These are phyloP conservation scores for Danielia oregonensis DNA, from an alignment of 805 yeast genomes.

Conservation along the genomic window DNA sequence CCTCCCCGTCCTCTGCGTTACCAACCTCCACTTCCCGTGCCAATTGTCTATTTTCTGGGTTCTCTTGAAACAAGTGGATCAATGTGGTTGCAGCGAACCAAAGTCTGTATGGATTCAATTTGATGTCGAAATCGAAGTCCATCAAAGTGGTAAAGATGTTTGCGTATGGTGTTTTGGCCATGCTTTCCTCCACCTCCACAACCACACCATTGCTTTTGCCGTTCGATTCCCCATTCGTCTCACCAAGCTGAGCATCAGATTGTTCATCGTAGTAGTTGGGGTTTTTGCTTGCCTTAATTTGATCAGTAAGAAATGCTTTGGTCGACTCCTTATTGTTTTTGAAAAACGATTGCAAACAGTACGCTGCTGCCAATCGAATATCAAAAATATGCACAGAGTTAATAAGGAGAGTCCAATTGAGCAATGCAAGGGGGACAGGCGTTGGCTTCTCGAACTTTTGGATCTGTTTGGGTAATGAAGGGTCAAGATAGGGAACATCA, in stretches of 20 bases:
- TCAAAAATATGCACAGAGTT: conserved; percentile 86
- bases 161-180: conserved; percentile 34
- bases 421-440: conserved; percentile 70
- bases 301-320: conserved; percentile 60
- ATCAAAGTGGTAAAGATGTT: conserved; percentile 69
- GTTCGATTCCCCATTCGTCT: not conserved
- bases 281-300: conserved; percentile 41
- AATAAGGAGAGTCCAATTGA: conserved; percentile 77
- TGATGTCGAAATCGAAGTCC: conserved; percentile 61
- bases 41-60: conserved; percentile 44
- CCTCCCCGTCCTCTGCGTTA: conserved; percentile 59
- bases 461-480: conserved; percentile 49
- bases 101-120: conserved; percentile 77
- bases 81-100: conserved; percentile 80
- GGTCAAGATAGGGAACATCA: conserved; percentile 91
- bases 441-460: conserved; percentile 36
- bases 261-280: conserved; percentile 22
- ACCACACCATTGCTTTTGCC: not conserved
- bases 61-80: conserved; percentile 56
- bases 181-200: conserved; percentile 2
- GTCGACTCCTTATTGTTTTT: conserved; percentile 60
- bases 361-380: conserved; percentile 68
- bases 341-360: conserved; percentile 66
- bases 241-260: conserved; percentile 1
- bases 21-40: conserved; percentile 55